Evolutionary conservation across 2,329 filamentous ascomycete species (phyloP).

Genomic region (Alternaria gaisen): DNA sequence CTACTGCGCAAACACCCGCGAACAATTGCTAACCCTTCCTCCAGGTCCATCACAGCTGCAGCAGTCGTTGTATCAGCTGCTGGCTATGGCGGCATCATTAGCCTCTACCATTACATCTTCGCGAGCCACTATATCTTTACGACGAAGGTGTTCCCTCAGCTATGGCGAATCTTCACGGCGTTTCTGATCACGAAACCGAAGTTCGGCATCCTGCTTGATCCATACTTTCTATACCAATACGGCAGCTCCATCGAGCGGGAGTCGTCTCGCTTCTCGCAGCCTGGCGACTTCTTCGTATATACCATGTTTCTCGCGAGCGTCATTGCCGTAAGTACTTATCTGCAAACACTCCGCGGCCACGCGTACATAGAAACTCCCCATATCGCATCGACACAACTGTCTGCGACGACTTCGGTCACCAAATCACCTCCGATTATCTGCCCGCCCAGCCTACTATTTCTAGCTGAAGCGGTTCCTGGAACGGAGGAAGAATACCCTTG

Average conservation of each 20-base stretch:
- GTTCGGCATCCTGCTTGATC: slow-evolving; percentile 72
- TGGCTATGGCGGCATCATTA: slow-evolving; percentile 67
- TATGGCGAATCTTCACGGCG: slow-evolving; percentile 67
- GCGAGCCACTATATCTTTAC: slow-evolving; percentile 63
- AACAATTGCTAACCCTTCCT: slow-evolving; percentile 56
- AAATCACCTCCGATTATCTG: slow-evolving; percentile 67
- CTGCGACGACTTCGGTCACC: slow-evolving; percentile 25
- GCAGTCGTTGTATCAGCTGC: slow-evolving; percentile 70
- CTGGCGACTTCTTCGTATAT: slow-evolving; percentile 84
- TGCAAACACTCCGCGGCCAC: not conserved
- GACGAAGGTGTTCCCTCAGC: slow-evolving; percentile 61
- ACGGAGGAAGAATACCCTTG: slow-evolving; percentile 63
- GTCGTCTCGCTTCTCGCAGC: slow-evolving; percentile 74
- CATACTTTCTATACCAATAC: slow-evolving; percentile 83
- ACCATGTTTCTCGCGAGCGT: slow-evolving; percentile 74
- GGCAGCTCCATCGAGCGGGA: slow-evolving; percentile 75
- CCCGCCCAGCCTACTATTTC: slow-evolving; percentile 56
- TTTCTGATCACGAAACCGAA: slow-evolving; percentile 67
- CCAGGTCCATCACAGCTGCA: slow-evolving; percentile 72
- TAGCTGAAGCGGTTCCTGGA: slow-evolving; percentile 66
- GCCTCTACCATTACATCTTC: slow-evolving; percentile 64
- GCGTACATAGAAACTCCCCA: slow-evolving; percentile 10
- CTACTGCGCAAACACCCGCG: not conserved
- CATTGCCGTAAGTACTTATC: slow-evolving; percentile 75
- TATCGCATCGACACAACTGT: slow-evolving; percentile 31